phyloP scores from a whole-genome alignment of 441 rosid genomes.

The Dalechampia spathulata region DNA sequence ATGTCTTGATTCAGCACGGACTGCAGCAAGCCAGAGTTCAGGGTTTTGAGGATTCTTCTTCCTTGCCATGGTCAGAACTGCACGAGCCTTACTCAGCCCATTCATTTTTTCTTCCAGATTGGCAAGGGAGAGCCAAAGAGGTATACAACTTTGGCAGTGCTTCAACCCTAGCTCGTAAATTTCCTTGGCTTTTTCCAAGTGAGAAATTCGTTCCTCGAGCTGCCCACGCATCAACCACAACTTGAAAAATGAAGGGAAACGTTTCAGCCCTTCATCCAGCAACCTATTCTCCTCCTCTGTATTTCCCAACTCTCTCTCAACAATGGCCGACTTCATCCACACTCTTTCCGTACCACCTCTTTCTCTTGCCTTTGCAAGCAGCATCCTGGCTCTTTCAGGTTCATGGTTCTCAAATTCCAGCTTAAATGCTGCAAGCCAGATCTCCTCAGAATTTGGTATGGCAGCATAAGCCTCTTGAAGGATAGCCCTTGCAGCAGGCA shows the following conservation, averaged over 20 bases:
- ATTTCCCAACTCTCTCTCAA: constrained; percentile 83
- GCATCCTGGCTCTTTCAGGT: constrained; percentile 92
- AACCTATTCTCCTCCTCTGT: constrained; percentile 67
- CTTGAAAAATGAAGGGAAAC: constrained; percentile 78
- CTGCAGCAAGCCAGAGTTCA: constrained; percentile 91
- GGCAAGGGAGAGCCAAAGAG: constrained; percentile 81
- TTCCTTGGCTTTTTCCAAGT: constrained; percentile 54
- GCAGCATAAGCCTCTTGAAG: constrained; percentile 96
- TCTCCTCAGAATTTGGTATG: constrained; percentile 91
- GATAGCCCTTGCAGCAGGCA: constrained; percentile 85
- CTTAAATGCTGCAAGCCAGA: constrained; percentile 97
- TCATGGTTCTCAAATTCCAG: constrained; percentile 97
- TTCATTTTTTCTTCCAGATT: constrained; percentile 71
- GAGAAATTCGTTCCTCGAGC: constrained; percentile 69
- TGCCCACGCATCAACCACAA: constrained; percentile 96
- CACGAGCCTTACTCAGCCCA: constrained; percentile 82
- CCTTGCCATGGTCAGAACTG: constrained; percentile 71
- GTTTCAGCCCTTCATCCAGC: constrained; percentile 76
- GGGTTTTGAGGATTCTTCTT: constrained; percentile 70
- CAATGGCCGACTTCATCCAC: constrained; percentile 98
- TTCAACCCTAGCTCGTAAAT: constrained; percentile 59
- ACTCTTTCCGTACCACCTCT: constrained; percentile 97
- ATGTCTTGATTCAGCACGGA: constrained; percentile 67
- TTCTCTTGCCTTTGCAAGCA: constrained; percentile 92
- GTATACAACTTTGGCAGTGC: constrained; percentile 59